A percentile compares a stretch with the other conserved stretches of the same genome.
These are phyloP conservation scores for Cryphonectria parasitica DNA, from an alignment of 2,329 filamentous ascomycete species.

Conservation along the genomic window DNA sequence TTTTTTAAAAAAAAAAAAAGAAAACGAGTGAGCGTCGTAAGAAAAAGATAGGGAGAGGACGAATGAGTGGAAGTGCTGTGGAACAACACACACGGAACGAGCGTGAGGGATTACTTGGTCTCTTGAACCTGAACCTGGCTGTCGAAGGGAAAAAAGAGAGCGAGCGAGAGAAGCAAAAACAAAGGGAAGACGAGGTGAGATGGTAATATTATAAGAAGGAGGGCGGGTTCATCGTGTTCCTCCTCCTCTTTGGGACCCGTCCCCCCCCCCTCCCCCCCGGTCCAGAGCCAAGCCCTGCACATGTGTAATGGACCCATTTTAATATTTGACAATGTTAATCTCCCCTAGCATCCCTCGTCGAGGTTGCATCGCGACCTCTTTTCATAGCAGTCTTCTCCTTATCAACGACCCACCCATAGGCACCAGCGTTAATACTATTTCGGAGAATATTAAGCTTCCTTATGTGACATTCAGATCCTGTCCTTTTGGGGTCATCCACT, in stretches of 20 bases:
- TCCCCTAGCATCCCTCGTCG: neutral
- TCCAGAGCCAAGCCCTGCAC: neutral
- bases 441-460: neutral
- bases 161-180: neutral
- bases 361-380: neutral
- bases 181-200: neutral
- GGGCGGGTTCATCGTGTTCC: neutral
- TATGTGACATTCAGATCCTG: neutral
- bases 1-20: too few relatives aligned
- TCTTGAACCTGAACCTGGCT: neutral
- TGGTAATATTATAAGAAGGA: neutral
- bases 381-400: neutral
- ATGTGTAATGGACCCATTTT: neutral
- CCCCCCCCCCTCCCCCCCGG: too few relatives aligned
- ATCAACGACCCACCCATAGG: neutral
- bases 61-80: neutral
- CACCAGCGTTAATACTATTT: neutral
- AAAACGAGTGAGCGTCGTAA: neutral
- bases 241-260: too few relatives aligned
- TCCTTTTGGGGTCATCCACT: neutral
- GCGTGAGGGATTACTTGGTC: neutral
- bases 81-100: neutral
- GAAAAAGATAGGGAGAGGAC: neutral
- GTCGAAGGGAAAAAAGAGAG: neutral
- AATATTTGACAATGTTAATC: constrained; percentile 3